Evolutionary conservation across 331 rosid genomes (phyloP).

Genomic region (Rosa hybrid): DNA sequence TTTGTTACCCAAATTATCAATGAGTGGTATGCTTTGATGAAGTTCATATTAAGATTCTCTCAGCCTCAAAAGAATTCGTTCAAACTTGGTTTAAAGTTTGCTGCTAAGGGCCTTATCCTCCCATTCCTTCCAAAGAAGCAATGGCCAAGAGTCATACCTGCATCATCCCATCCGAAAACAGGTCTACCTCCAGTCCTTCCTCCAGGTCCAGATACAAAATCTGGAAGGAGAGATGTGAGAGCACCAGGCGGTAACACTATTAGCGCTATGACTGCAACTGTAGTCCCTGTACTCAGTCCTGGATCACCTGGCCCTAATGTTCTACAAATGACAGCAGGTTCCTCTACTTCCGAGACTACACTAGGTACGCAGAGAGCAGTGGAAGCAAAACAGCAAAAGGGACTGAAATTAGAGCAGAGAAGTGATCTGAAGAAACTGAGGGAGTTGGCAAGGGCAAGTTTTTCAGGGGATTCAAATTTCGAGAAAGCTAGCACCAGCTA

Average conservation of each 20-base stretch:
- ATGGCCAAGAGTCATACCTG: slow-evolving; percentile 40
- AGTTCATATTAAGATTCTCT: slow-evolving; percentile 43
- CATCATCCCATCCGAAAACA: slow-evolving; percentile 37
- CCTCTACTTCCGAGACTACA: slow-evolving; percentile 17
- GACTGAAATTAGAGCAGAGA: slow-evolving; percentile 35
- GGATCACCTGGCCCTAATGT: slow-evolving; percentile 38
- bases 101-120: slow-evolving; percentile 54
- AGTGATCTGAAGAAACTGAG: slow-evolving; percentile 58
- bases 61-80: slow-evolving; percentile 45
- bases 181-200: slow-evolving; percentile 28
- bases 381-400: slow-evolving; percentile 51
- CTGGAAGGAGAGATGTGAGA: slow-evolving; percentile 38
- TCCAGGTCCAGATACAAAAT: slow-evolving; percentile 39
- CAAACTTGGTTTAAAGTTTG: slow-evolving; percentile 46
- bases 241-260: slow-evolving; percentile 36
- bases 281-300: slow-evolving; percentile 64
- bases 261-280: slow-evolving; percentile 51
- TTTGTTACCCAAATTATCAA: slow-evolving; percentile 51
- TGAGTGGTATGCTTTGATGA: slow-evolving; percentile 55
- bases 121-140: slow-evolving; percentile 58
- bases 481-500: slow-evolving; percentile 62
- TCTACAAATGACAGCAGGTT: slow-evolving; percentile 23
- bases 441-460: slow-evolving; percentile 68
- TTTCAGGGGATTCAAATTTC: slow-evolving; percentile 37
- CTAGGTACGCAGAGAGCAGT: slow-evolving; percentile 29